These are phyloP conservation scores for Friedmanniomyces simplex DNA, from an alignment of 495 filamentous ascomycete genomes.

Conservation along the genomic window DNA sequence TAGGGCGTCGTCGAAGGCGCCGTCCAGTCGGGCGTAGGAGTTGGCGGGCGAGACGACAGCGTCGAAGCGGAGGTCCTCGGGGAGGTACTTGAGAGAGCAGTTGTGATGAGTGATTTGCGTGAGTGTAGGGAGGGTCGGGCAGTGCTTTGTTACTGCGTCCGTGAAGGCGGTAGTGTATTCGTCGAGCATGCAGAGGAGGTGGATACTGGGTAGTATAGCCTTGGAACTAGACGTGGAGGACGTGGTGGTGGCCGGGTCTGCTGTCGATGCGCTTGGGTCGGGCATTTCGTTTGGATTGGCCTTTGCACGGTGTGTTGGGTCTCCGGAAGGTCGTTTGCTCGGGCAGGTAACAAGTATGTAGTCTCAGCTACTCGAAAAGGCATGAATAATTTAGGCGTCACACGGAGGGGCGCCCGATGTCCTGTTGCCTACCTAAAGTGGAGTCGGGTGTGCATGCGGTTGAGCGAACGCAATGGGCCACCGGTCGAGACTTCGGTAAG, in stretches of 20 bases:
- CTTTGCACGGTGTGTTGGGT: too few relatives aligned
- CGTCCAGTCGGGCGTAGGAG: constrained; percentile 42
- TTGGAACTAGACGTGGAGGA: background rate
- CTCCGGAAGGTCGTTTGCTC: too few relatives aligned
- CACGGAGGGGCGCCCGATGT: too few relatives aligned
- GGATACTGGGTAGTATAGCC: constrained; percentile 30
- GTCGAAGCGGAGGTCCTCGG: constrained; percentile 30
- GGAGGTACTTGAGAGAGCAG: constrained; percentile 29
- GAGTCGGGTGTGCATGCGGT: too few relatives aligned
- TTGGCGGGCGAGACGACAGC: constrained; percentile 45
- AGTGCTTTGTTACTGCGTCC: constrained; percentile 15
- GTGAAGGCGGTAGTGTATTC: constrained; percentile 30
- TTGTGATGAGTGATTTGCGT: constrained; percentile 32
- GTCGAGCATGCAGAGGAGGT: constrained; percentile 33
- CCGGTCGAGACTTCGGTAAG: too few relatives aligned
- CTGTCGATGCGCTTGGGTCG: background rate
- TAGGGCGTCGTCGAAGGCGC: constrained; percentile 45
- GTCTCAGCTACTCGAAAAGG: too few relatives aligned
- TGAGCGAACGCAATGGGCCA: too few relatives aligned
- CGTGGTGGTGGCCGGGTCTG: background rate
- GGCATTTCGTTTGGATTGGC: too few relatives aligned
- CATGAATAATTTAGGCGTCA: too few relatives aligned
- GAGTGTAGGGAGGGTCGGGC: constrained; percentile 20
- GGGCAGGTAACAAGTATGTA: too few relatives aligned
- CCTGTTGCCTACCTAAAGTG: too few relatives aligned